These are phyloP conservation scores for Ustilago bromivora DNA, from an alignment of 1,284 basidiomycete genomes.

Conservation along the genomic window DNA sequence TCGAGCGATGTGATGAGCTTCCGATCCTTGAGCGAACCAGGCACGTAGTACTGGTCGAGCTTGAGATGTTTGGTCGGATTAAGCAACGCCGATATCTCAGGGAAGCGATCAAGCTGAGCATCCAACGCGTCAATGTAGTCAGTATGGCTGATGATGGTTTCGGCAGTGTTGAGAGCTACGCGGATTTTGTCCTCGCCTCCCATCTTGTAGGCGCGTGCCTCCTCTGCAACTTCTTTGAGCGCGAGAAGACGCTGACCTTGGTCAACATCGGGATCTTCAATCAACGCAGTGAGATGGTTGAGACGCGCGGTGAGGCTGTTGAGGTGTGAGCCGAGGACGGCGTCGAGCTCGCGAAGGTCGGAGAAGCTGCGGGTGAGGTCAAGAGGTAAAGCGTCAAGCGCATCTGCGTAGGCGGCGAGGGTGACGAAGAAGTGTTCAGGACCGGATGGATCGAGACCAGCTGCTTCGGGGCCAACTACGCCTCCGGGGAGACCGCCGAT, in stretches of 20 bases:
- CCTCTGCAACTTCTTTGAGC: slow-evolving; percentile 91
- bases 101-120: slow-evolving; percentile 56
- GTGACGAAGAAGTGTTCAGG: slow-evolving; percentile 62
- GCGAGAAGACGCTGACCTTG: slow-evolving; percentile 87
- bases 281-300: slow-evolving; percentile 55
- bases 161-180: slow-evolving; percentile 92
- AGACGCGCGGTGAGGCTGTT: slow-evolving; percentile 62
- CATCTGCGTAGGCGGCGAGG: slow-evolving; percentile 74
- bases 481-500: slow-evolving; percentile 47
- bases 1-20: slow-evolving; percentile 42
- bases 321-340: slow-evolving; percentile 80
- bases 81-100: slow-evolving; percentile 53
- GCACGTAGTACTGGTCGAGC: slow-evolving; percentile 49
- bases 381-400: slow-evolving; percentile 90
- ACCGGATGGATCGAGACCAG: slow-evolving; percentile 45
- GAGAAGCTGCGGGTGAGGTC: slow-evolving; percentile 94
- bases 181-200: slow-evolving; percentile 99
- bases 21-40: slow-evolving; percentile 50
- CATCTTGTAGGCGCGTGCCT: slow-evolving; percentile 88
- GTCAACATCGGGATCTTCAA: slow-evolving; percentile 75
- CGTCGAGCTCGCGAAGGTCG: slow-evolving; percentile 96
- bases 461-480: slow-evolving; percentile 46
- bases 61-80: slow-evolving; percentile 54
- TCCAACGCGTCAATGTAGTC: slow-evolving; percentile 67
- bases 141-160: slow-evolving; percentile 73